Evolutionary conservation across 768 basidiomycete genomes (phyloP), one percentile per base, ranked within the genome.

Genomic region (Boletus edulis): DNA sequence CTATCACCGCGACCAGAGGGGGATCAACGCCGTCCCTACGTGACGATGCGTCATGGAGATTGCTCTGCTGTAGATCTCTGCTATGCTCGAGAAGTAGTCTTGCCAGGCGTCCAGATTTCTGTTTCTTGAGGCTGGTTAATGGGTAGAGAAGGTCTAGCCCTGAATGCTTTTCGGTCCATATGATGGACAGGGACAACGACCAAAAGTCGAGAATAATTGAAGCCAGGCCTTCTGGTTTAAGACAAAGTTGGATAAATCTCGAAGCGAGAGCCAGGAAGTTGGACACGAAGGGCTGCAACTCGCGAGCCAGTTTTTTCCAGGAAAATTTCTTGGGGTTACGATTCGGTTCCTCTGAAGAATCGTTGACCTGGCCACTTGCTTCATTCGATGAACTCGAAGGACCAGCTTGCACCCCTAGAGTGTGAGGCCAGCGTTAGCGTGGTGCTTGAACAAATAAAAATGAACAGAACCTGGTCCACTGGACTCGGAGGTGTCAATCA

Each of bases 131-230:
- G 14, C 49, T 57, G 2, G 48, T 50, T 1, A 60, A 47, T 2
- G 51, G 58, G 17, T 52, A 49, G 27, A 59, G n/a, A 46, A 53
- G 14, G 34, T 60, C 56, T 15, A 31, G 47, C 10, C 38, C 48
- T 2, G 48, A 14, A 29, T 32, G 27, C n/a, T 18, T 45, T 20
- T 8, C 24, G 8, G 31, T 35, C 50, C 29, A 46, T n/a, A 56
- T 3, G 15, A 53, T 9, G 13, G 51, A 57, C 15, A 41, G 20
- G 5, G n/a, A 8, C 3, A 52, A 17, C 9, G 54, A 46, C 18
- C 18, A 52, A 18, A 49, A 32, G 50, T 59, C 58, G 10, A 59
- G 46, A 22, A 56, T 31, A 32, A 57, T 34, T 15, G 52, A 22
- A 40, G 55, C 43, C 4, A 54, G 17, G 9, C 46, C 24, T 6